phyloP scores from a whole-genome alignment of 352 stramenopile genomes.

The Phytophthora tubulina region DNA sequence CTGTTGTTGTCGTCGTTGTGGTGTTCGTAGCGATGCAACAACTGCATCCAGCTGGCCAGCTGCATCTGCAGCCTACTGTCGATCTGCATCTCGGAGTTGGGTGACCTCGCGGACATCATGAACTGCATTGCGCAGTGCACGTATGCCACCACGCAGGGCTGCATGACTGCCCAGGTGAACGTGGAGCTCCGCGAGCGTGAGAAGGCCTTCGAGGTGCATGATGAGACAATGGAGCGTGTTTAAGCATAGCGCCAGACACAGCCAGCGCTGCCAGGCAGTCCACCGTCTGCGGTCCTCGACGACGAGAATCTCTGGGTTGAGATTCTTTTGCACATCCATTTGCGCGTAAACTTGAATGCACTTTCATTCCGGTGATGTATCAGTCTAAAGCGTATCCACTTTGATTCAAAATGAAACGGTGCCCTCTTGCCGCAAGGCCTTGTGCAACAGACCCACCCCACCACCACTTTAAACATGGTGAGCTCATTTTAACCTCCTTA shows the following conservation, averaged over 20 bases:
- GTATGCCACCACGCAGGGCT: conserved; percentile 92
- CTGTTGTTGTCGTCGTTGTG: conserved; percentile 9
- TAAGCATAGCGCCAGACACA: conserved; percentile 25
- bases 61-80: conserved; percentile 81
- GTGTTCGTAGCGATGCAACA: conserved; percentile 87
- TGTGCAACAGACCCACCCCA: no score
- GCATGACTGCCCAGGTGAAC: conserved; percentile 95
- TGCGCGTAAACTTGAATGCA: conserved; percentile 27
- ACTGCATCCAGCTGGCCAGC: conserved; percentile 90
- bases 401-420: background rate
- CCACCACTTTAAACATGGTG: no score
- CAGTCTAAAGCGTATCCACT: background rate
- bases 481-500: background rate
- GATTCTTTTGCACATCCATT: conserved; percentile 17
- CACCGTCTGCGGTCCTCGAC: background rate
- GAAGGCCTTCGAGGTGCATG: conserved; percentile 45
- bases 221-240: conserved; percentile 79
- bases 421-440: no score
- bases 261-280: conserved; percentile 2
- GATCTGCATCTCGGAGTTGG: conserved; percentile 75
- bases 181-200: conserved; percentile 92
- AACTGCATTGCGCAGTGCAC: conserved; percentile 92
- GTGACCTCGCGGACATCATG: conserved; percentile 83
- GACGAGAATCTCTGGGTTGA: conserved; percentile 12
- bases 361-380: conserved; percentile 32